Conservation (phyloP, 495 filamentous ascomycete genomes). For the Massariosphaeria phaeospora region DNA sequence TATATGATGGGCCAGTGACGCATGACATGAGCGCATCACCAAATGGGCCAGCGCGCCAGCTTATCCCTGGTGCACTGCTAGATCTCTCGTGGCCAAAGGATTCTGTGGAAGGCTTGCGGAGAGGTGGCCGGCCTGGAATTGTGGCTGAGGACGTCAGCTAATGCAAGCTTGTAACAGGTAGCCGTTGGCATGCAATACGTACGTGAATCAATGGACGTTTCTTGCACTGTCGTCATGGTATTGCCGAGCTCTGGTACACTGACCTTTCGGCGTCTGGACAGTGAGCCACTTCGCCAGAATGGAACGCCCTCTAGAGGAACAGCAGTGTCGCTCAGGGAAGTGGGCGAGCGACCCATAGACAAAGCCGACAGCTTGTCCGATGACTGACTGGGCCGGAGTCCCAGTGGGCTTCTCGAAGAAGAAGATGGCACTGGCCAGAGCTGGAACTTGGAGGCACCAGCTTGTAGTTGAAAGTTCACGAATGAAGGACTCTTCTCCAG, state of each 20-base stretch:
- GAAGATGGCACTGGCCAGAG: constrained; percentile 28
- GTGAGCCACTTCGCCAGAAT: constrained; percentile 33
- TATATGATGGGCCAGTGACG: constrained; percentile 27
- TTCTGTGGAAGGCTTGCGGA: constrained; percentile 40
- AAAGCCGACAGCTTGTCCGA: constrained; percentile 34
- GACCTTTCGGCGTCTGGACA: constrained; percentile 53
- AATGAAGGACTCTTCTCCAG: constrained; percentile 23
- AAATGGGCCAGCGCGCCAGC: constrained; percentile 35
- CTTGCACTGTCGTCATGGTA: constrained; percentile 65
- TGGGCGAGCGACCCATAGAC: constrained; percentile 35
- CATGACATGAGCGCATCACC: constrained; percentile 35
- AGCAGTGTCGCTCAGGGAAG: constrained; percentile 37
- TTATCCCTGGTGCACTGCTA: constrained; percentile 53
- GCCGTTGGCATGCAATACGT: constrained; percentile 40
- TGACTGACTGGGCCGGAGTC: constrained; percentile 8
- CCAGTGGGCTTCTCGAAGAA: constrained; percentile 21
- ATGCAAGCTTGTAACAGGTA: background rate
- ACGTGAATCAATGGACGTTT: constrained; percentile 69
- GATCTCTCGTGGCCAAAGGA: constrained; percentile 53
- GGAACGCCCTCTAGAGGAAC: constrained; percentile 17
- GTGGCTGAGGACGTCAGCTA: constrained; percentile 52
- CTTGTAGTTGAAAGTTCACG: constrained; percentile 22
- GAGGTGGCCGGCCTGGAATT: constrained; percentile 62
- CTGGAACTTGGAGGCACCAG: constrained; percentile 26
- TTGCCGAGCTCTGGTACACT: constrained; percentile 60